These are phyloP conservation scores for Neurospora sp. DNA, from an alignment of 2,329 filamentous ascomycete genomes.

Conservation along the genomic window DNA sequence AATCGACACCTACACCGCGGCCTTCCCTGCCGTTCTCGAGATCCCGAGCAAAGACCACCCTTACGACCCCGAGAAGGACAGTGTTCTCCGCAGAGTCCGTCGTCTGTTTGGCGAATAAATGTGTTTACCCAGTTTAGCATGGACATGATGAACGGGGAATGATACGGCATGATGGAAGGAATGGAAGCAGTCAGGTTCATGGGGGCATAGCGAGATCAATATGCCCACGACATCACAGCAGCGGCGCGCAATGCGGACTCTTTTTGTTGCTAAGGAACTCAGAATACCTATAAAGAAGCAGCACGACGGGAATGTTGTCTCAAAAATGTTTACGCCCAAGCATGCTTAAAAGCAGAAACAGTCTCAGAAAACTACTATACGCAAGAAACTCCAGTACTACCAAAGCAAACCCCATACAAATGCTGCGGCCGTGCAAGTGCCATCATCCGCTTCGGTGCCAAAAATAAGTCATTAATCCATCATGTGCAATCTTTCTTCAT, in stretches of 20 bases:
- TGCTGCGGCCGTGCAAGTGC: background rate
- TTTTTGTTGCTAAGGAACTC: background rate
- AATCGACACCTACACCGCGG: constrained; percentile 84
- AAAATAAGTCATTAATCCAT: background rate
- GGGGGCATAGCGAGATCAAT: background rate
- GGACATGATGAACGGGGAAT: constrained; percentile 1
- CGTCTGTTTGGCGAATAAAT: constrained; percentile 58
- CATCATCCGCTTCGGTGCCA: background rate
- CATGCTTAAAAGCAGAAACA: constrained; percentile 1
- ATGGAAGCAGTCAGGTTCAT: background rate
- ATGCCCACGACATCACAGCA: background rate
- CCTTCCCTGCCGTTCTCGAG: constrained; percentile 92
- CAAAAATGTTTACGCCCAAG: background rate
- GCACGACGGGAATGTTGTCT: background rate
- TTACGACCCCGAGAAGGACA: constrained; percentile 98
- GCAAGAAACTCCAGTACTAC: background rate
- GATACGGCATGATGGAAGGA: constrained; percentile 12
- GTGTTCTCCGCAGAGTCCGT: constrained; percentile 78
- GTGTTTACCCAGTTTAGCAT: constrained; percentile 5
- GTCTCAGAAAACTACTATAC: background rate
- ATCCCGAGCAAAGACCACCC: constrained; percentile 99
- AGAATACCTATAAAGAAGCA: constrained; percentile 1
- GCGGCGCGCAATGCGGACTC: background rate
- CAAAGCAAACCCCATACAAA: background rate
- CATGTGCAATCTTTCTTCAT: background rate